Conservation (phyloP, 805 yeast genomes). For the Sugiyamaella qingdaonensis region DNA sequence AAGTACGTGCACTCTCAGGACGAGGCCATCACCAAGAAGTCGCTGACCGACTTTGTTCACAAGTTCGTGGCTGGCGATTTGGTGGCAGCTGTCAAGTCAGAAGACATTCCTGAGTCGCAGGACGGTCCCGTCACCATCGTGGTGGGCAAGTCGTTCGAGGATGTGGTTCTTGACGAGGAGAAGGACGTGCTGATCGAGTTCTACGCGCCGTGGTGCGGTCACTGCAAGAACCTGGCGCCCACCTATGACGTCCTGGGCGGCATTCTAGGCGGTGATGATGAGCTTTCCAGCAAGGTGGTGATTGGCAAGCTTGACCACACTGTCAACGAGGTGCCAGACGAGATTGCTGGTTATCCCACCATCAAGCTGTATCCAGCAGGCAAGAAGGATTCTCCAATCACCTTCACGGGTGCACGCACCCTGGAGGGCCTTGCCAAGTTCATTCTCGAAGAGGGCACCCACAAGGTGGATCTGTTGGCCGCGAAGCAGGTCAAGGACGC, state of each 20-base stretch:
- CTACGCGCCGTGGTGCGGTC: slow-evolving; percentile 99
- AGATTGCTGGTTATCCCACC: slow-evolving; percentile 89
- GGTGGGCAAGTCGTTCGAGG: slow-evolving; percentile 81
- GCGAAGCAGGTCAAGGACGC: slow-evolving; percentile 29
- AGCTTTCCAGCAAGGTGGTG: slow-evolving; percentile 50
- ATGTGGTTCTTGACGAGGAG: slow-evolving; percentile 55
- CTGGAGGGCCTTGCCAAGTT: slow-evolving; percentile 66
- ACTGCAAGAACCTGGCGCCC: slow-evolving; percentile 86
- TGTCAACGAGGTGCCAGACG: slow-evolving; percentile 78
- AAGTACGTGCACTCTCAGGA: slow-evolving; percentile 77
- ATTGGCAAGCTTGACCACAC: slow-evolving; percentile 90
- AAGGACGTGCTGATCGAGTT: slow-evolving; percentile 80
- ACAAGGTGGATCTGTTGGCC: slow-evolving; percentile 53
- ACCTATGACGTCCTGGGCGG: slow-evolving; percentile 81
- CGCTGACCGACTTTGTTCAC: slow-evolving; percentile 58
- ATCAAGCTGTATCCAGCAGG: slow-evolving; percentile 87
- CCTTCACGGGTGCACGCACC: slow-evolving; percentile 68
- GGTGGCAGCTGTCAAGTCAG: slow-evolving; percentile 74
- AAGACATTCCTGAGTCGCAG: slow-evolving; percentile 80
- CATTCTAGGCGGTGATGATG: slow-evolving; percentile 50
- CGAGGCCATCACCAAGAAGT: slow-evolving; percentile 45
- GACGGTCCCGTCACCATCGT: slow-evolving; percentile 63
- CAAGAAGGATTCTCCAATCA: slow-evolving; percentile 59
- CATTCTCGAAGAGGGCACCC: slow-evolving; percentile 63
- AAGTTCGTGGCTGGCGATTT: slow-evolving; percentile 61